Base-by-base conservation (phyloP, 257 asterid genomes). In the Jaltomata sinuosa region DNA sequence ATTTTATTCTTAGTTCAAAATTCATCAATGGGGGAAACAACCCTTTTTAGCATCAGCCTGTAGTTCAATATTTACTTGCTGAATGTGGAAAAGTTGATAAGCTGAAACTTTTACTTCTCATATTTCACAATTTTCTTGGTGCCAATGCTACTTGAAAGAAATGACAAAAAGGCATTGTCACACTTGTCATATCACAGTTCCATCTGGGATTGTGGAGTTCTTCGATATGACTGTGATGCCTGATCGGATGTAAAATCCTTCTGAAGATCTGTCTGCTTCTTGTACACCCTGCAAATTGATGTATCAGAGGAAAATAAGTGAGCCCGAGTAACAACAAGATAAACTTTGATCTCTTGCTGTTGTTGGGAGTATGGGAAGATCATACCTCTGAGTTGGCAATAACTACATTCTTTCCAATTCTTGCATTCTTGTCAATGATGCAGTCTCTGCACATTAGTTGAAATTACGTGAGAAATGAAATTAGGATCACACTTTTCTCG, bases 261-360 rank as follows among this genome's bases (percentile, higher is more conserved):
- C 98, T 40, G 93, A 89, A 52, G 98, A 85, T 92, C 99, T 91
- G 79, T 94, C 99, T n/a, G 98, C 99, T 88, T 96, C 99, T 89
- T 94, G 98, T 84, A 94, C 85, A 15, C 98, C 98, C 99, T 94
- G 93, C 88, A 91, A 89, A 83, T 76, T 76, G 81, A 84, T 77
- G 82, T 74, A 79, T 49, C 81, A 62, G 38, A 80, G 84, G 32
- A 80, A 67, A 52, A 53, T 78, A 18, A 61, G 68, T 85, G 85
- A 90, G 69, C 38, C 62, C 62, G 18, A 25, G 42, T 76, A 76
- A 76, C 12, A 76, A 8, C 10, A 76, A 11, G 81, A 47, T 76
- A 49, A 76, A 47, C 29, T 76, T 47, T 76, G 55, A 27, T 49
- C 62, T 47, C 16, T 47, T 76, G 81, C 40, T 76, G 81, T 76